Evolutionary conservation across 768 basidiomycete species (phyloP).

Genomic region (Phanerodontia chrysosporium): DNA sequence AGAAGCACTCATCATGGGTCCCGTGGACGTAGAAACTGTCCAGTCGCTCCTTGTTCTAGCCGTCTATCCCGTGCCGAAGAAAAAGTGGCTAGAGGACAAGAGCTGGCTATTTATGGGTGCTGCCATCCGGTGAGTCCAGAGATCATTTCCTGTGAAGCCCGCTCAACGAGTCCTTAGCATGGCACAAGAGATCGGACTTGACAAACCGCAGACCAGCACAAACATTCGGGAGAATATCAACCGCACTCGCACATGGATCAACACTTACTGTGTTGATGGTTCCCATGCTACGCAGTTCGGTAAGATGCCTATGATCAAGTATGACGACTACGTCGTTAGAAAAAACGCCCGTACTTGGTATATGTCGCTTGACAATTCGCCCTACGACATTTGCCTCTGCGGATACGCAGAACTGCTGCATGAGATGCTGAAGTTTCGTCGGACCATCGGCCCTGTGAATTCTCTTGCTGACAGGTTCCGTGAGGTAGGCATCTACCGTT

Average conservation of each 20-base stretch:
- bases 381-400: conserved; percentile 35
- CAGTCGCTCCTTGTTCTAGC: conserved; percentile 66
- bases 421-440: conserved; percentile 44
- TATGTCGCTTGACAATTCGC: conserved; percentile 15
- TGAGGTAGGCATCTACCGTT: not conserved
- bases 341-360: conserved; percentile 37
- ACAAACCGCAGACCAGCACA: conserved; percentile 41
- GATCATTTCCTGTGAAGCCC: not conserved
- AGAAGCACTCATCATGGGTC: conserved; percentile 45
- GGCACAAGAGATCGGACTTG: conserved; percentile 62
- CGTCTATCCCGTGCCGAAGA: conserved; percentile 52
- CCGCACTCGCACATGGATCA: conserved; percentile 64
- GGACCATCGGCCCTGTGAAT: conserved; percentile 12
- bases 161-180: conserved; percentile 36
- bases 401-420: conserved; percentile 50
- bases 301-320: conserved; percentile 56
- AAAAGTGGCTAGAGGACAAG: conserved; percentile 60
- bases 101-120: conserved; percentile 68
- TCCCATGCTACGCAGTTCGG: conserved; percentile 68
- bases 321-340: conserved; percentile 56
- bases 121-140: conserved; percentile 48
- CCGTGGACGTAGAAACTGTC: conserved; percentile 59
- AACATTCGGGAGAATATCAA: conserved; percentile 60
- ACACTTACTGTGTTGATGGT: conserved; percentile 64
- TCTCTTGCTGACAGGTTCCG: not conserved